These are phyloP conservation scores for Xylaria sp. DNA, from an alignment of 2,329 filamentous ascomycete species.

Conservation along the genomic window DNA sequence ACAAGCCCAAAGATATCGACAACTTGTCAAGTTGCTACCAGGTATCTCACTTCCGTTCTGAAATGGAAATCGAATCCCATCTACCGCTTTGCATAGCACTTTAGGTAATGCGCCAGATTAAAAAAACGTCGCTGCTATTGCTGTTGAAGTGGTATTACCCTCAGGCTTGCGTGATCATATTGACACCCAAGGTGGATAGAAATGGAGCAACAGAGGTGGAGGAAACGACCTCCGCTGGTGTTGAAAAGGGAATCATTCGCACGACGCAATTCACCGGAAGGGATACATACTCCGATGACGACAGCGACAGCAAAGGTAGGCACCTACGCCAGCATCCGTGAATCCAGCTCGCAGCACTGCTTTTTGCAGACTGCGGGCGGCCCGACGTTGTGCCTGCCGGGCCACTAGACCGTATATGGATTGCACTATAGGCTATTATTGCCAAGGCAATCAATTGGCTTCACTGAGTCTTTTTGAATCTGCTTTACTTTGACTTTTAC, in stretches of 20 bases:
- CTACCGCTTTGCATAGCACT: conserved; percentile 33
- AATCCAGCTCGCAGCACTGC: too few species aligned
- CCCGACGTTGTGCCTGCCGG: too few species aligned
- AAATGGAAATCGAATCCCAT: conserved; percentile 37
- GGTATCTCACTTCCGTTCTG: conserved; percentile 32
- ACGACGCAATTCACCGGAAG: not conserved
- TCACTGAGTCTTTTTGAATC: too few species aligned
- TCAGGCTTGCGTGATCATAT: not conserved
- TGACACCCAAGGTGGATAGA: not conserved
- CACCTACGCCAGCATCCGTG: not conserved
- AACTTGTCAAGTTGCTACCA: conserved; percentile 32
- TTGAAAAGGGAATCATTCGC: not conserved
- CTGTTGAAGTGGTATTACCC: conserved; percentile 37
- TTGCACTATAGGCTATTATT: too few species aligned
- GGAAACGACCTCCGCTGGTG: not conserved
- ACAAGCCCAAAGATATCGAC: conserved; percentile 37
- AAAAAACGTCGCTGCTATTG: conserved; percentile 42
- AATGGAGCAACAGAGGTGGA: not conserved
- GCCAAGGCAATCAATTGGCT: too few species aligned
- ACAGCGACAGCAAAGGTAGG: not conserved
- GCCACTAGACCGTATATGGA: too few species aligned
- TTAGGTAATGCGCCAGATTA: conserved; percentile 38
- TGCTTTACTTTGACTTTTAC: too few species aligned
- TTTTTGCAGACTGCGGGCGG: too few species aligned
- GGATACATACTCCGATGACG: not conserved